Conservation (phyloP, 345 rosid species). For the Combretum micranthum region DNA sequence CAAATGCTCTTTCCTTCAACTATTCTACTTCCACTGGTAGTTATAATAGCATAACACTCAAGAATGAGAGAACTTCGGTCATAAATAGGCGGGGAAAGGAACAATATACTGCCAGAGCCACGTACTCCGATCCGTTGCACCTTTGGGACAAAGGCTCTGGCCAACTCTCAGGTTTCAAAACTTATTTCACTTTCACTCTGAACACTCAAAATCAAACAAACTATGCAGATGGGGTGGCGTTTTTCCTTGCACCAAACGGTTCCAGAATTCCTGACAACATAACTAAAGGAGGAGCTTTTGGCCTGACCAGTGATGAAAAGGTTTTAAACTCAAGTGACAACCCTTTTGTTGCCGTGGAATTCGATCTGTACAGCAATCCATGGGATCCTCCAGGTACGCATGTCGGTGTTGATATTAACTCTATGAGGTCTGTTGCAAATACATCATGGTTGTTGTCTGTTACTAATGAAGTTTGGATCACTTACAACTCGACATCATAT, state of each 20-base stretch:
- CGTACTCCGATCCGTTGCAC: conserved; percentile 1
- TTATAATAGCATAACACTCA: too few species aligned
- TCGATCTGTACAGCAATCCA: neutral
- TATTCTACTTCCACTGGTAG: too few species aligned
- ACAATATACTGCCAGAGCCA: conserved; percentile 8
- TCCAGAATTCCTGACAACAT: neutral
- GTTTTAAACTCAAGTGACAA: neutral
- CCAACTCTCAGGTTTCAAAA: conserved; percentile 3
- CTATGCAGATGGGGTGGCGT: conserved; percentile 7
- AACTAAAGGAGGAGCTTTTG: conserved; percentile 4
- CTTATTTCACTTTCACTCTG: conserved; percentile 8
- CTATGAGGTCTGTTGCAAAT: neutral
- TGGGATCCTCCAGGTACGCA: conserved; percentile 7
- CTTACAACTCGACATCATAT: conserved; percentile 1
- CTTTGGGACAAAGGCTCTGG: conserved; percentile 15
- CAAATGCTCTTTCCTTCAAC: too few species aligned
- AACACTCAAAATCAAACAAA: neutral
- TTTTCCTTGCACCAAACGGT: conserved; percentile 12
- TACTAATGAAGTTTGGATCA: conserved; percentile 6
- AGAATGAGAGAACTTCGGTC: too few species aligned
- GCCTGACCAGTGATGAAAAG: neutral
- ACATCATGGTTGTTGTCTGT: neutral
- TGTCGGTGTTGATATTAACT: neutral
- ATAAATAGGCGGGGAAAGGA: neutral
- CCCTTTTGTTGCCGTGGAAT: conserved; percentile 11